These are phyloP conservation scores for Sugiyamaella valdiviana DNA, from an alignment of 805 yeast genomes.

Conservation along the genomic window DNA sequence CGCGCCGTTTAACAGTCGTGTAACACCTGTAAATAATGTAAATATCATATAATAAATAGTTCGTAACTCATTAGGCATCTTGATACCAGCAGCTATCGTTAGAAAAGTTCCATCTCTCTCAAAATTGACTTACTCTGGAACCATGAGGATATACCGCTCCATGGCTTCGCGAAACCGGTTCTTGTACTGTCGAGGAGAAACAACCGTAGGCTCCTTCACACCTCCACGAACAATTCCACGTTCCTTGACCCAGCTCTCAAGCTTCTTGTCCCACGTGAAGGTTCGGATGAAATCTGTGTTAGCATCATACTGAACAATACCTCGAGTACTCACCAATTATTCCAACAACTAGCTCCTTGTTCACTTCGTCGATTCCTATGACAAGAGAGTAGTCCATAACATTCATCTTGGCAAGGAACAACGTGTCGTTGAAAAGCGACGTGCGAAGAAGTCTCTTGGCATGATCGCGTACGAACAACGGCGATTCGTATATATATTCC, in stretches of 20 bases:
- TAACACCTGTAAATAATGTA: not conserved
- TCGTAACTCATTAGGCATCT: constrained; percentile 5
- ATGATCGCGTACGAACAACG: constrained; percentile 87
- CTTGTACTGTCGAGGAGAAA: constrained; percentile 93
- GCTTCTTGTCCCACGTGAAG: constrained; percentile 97
- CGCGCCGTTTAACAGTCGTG: constrained; percentile 19
- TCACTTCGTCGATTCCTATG: constrained; percentile 72
- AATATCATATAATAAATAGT: constrained; percentile 1
- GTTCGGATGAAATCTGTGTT: constrained; percentile 74
- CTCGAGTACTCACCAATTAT: constrained; percentile 50
- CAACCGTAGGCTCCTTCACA: constrained; percentile 92
- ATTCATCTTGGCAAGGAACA: constrained; percentile 91
- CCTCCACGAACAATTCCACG: constrained; percentile 80
- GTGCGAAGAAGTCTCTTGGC: constrained; percentile 81
- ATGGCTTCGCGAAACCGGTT: constrained; percentile 93
- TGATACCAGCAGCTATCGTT: constrained; percentile 29
- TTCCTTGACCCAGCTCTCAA: constrained; percentile 98
- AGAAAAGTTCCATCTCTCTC: not conserved
- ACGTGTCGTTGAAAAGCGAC: constrained; percentile 90
- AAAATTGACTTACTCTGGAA: constrained; percentile 54
- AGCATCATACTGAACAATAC: not conserved
- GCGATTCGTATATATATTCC: constrained; percentile 93
- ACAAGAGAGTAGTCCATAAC: constrained; percentile 98
- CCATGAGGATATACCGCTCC: constrained; percentile 92
- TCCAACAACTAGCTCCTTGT: constrained; percentile 73